Evolutionary conservation across 2,329 filamentous ascomycete genomes (phyloP).

Genomic region (Pestalotiopsis fici): DNA sequence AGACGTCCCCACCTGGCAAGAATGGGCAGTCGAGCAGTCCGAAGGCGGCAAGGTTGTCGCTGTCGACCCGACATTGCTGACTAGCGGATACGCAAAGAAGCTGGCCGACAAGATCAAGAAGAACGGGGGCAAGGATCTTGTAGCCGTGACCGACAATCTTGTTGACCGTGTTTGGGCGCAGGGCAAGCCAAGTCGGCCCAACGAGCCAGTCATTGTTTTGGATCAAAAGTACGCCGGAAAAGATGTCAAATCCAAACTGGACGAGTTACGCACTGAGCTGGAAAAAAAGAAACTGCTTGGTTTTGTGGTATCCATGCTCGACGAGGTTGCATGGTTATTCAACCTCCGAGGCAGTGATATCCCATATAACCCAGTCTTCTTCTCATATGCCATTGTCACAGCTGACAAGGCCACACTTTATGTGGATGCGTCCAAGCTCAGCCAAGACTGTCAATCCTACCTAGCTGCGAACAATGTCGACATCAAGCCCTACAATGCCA

Average conservation of each 20-base stretch:
- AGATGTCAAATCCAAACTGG: slow-evolving; percentile 77
- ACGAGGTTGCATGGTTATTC: slow-evolving; percentile 98
- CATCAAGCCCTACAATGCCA: slow-evolving; percentile 78
- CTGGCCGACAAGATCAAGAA: slow-evolving; percentile 85
- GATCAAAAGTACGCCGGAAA: slow-evolving; percentile 78
- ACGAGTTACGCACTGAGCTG: slow-evolving; percentile 85
- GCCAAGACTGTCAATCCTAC: slow-evolving; percentile 66
- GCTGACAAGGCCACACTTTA: slow-evolving; percentile 77
- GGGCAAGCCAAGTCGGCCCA: slow-evolving; percentile 72
- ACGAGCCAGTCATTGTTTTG: slow-evolving; percentile 74
- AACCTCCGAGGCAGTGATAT: slow-evolving; percentile 95
- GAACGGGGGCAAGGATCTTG: slow-evolving; percentile 75
- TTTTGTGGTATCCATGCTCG: slow-evolving; percentile 90
- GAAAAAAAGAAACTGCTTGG: slow-evolving; percentile 86
- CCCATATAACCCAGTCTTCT: slow-evolving; percentile 97
- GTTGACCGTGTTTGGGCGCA: slow-evolving; percentile 88
- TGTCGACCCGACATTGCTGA: slow-evolving; percentile 86
- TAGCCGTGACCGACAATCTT: slow-evolving; percentile 78
- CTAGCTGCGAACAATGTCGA: slow-evolving; percentile 69
- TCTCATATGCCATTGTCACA: slow-evolving; percentile 91
- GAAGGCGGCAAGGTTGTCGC: slow-evolving; percentile 84
- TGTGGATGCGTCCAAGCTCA: slow-evolving; percentile 78
- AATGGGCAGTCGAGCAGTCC: slow-evolving; percentile 90
- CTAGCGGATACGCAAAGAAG: slow-evolving; percentile 64
- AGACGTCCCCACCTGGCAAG: slow-evolving; percentile 95